These are phyloP conservation scores for Fusarium sp. DNA, from an alignment of 2,329 filamentous ascomycete genomes.

Conservation along the genomic window DNA sequence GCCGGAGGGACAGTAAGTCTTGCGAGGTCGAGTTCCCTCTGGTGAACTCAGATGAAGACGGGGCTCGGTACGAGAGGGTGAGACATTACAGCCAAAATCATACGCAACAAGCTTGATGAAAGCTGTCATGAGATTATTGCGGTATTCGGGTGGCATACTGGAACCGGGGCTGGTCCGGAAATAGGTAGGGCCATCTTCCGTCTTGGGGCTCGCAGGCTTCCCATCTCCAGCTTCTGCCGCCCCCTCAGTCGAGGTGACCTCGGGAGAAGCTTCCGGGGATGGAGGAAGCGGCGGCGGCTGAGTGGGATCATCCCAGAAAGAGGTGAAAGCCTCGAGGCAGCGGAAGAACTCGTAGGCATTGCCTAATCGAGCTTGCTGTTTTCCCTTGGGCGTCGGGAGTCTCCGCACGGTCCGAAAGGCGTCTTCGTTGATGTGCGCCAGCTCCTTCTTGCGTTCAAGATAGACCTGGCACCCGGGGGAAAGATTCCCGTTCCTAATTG, in stretches of 20 bases:
- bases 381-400: constrained; percentile 68
- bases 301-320: constrained; percentile 76
- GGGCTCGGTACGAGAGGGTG: constrained; percentile 70
- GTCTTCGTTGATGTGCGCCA: constrained; percentile 69
- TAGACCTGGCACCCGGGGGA: constrained; percentile 73
- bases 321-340: constrained; percentile 71
- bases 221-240: constrained; percentile 18
- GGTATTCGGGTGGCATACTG: constrained; percentile 72
- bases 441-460: constrained; percentile 71
- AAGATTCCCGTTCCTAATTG: constrained; percentile 67
- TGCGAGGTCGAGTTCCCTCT: constrained; percentile 53
- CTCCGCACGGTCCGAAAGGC: constrained; percentile 75
- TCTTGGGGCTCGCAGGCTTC: constrained; percentile 31
- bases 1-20: constrained; percentile 71
- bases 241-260: constrained; percentile 34
- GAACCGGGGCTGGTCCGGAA: constrained; percentile 65
- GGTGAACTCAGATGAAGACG: constrained; percentile 69
- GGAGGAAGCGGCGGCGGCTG: constrained; percentile 51
- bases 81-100: constrained; percentile 76
- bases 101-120: constrained; percentile 77
- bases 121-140: constrained; percentile 70
- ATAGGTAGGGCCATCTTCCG: constrained; percentile 25
- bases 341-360: constrained; percentile 78
- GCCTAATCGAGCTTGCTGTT: constrained; percentile 69
- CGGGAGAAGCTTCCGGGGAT: constrained; percentile 52